Evolutionary conservation across 345 rosid genomes (phyloP).

Genomic region (Gossypioides kirkii): DNA sequence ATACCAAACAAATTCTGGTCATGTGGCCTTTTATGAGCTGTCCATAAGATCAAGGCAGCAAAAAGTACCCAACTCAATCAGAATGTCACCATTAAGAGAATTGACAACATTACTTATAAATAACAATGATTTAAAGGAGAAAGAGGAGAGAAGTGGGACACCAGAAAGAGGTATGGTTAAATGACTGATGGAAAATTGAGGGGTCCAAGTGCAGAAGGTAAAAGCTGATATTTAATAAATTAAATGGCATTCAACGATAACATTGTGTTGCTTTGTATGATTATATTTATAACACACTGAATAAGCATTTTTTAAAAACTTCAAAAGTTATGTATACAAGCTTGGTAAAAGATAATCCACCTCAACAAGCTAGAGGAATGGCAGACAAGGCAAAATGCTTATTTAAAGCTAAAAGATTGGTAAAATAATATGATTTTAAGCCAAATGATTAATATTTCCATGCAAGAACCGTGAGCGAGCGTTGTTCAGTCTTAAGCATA

Average conservation of each 20-base stretch:
- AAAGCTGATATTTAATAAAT: neutral
- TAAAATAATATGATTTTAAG: neutral
- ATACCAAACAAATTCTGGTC: slow-evolving; percentile 83
- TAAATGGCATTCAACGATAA: neutral
- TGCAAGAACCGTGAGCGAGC: neutral
- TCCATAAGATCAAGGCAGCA: slow-evolving; percentile 13
- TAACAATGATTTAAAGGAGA: neutral
- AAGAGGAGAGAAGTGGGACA: neutral
- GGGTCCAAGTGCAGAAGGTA: neutral
- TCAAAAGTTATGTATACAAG: slow-evolving; percentile 6
- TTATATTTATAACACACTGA: neutral
- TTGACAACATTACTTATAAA: neutral
- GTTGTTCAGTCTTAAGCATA: neutral
- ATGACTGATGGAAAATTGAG: neutral
- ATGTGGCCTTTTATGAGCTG: slow-evolving; percentile 67
- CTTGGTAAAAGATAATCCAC: neutral
- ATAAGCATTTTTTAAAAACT: neutral
- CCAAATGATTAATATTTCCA: slow-evolving; percentile 3
- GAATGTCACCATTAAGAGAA: slow-evolving; percentile 6
- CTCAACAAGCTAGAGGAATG: neutral
- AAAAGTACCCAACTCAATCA: slow-evolving; percentile 10
- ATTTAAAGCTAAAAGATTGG: neutral
- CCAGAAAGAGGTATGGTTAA: neutral
- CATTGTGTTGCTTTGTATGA: neutral
- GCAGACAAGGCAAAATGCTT: slow-evolving; percentile 3